phyloP scores from a whole-genome alignment of 331 rosid species.

The Rhamnella rubrinervis region DNA sequence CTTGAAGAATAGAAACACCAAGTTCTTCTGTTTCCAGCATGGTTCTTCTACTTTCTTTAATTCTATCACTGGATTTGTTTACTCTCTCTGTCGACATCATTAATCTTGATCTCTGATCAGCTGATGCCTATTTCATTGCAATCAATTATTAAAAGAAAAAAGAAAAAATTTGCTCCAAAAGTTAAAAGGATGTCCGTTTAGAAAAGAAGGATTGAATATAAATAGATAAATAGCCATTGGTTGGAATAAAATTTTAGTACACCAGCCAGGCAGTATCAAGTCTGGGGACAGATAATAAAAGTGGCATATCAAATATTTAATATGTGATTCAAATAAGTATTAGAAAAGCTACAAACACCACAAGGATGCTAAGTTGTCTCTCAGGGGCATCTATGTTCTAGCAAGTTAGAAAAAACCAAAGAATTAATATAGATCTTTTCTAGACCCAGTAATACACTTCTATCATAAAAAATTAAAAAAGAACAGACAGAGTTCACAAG shows the following conservation, averaged over 20 bases:
- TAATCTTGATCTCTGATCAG: slow-evolving; percentile 81
- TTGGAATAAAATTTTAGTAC: neutral
- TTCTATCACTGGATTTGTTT: slow-evolving; percentile 64
- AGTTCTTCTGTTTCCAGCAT: slow-evolving; percentile 98
- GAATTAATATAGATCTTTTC: no score
- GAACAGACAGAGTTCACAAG: no score
- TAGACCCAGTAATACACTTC: no score
- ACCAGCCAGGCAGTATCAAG: neutral
- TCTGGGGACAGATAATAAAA: neutral
- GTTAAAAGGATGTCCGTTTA: neutral
- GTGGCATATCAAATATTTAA: neutral
- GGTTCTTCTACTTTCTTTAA: slow-evolving; percentile 75
- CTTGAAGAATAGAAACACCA: slow-evolving; percentile 95
- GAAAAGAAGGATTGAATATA: neutral
- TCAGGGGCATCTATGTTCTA: no score
- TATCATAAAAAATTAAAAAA: no score
- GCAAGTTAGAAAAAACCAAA: no score
- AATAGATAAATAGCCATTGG: neutral
- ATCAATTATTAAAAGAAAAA: slow-evolving; percentile 24
- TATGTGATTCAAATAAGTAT: neutral
- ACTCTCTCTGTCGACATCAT: slow-evolving; percentile 77
- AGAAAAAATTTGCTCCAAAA: slow-evolving; percentile 11
- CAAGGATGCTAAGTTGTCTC: neutral
- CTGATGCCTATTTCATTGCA: slow-evolving; percentile 66
- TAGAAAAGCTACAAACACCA: neutral